phyloP scores from a whole-genome alignment of 2,329 filamentous ascomycete species.

The Pyrenophora tritici-repentis region DNA sequence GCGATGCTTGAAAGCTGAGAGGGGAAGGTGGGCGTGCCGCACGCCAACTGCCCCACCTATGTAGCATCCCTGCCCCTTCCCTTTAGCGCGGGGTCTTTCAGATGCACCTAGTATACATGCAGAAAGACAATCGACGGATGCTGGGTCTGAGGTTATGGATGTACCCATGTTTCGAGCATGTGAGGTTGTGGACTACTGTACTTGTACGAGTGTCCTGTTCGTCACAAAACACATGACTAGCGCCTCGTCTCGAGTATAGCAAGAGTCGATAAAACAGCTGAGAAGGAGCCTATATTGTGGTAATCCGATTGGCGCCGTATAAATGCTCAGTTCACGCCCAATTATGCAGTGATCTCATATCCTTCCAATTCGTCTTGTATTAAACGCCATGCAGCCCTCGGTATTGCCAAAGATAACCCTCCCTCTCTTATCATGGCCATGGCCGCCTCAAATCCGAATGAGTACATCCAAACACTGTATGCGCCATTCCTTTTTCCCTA shows the following conservation, averaged over 20 bases:
- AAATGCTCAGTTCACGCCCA: constrained; percentile 31
- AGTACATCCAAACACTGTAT: constrained; percentile 90
- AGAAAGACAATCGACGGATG: not conserved
- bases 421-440: not conserved
- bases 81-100: constrained; percentile 20
- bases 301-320: constrained; percentile 21
- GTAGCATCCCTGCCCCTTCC: constrained; percentile 14
- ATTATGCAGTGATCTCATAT: constrained; percentile 18
- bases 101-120: not conserved
- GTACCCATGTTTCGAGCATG: no score
- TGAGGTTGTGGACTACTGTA: not conserved
- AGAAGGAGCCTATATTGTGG: not conserved
- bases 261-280: not conserved
- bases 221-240: not conserved
- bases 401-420: not conserved
- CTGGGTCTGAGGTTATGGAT: not conserved
- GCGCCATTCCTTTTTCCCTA: constrained; percentile 85
- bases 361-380: not conserved
- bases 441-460: constrained; percentile 62
- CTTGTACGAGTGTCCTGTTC: not conserved
- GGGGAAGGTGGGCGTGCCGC: constrained; percentile 24
- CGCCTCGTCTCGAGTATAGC: not conserved
- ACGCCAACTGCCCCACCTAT: constrained; percentile 20
- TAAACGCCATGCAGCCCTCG: not conserved
- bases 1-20: constrained; percentile 16